Evolutionary conservation across 768 basidiomycete genomes (phyloP).

Genomic region (Lactifluus hygrophoroides): DNA sequence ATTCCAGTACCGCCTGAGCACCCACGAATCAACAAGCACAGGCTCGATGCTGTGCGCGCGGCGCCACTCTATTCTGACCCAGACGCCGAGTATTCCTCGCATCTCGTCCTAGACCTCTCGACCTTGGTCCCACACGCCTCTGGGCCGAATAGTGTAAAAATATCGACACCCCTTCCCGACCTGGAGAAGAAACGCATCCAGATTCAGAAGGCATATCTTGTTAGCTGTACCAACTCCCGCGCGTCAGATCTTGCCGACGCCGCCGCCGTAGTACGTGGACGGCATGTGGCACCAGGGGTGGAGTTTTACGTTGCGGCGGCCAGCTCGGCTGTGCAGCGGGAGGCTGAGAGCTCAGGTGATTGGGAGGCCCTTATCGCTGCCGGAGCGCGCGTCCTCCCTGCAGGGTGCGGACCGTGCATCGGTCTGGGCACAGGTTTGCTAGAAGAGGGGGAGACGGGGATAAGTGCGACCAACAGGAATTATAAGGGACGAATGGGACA

Average conservation of each 20-base stretch:
- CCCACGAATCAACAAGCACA: slow-evolving; percentile 71
- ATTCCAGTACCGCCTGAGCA: slow-evolving; percentile 73
- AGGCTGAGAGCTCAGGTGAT: slow-evolving; percentile 76
- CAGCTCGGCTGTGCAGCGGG: slow-evolving; percentile 83
- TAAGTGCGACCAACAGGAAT: slow-evolving; percentile 97
- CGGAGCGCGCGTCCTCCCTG: slow-evolving; percentile 87
- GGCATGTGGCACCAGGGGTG: slow-evolving; percentile 76
- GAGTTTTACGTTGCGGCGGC: slow-evolving; percentile 98
- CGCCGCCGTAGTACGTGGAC: slow-evolving; percentile 78
- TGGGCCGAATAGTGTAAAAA: slow-evolving; percentile 95
- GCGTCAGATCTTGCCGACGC: slow-evolving; percentile 92
- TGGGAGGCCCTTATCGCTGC: slow-evolving; percentile 83
- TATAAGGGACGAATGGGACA: slow-evolving; percentile 99
- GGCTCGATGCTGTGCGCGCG: slow-evolving; percentile 57
- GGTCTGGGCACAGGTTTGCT: slow-evolving; percentile 89
- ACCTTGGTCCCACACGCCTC: slow-evolving; percentile 93
- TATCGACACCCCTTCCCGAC: slow-evolving; percentile 87
- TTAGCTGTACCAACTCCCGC: slow-evolving; percentile 96
- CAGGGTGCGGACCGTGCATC: slow-evolving; percentile 97
- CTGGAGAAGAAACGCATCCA: slow-evolving; percentile 64
- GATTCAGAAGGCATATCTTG: slow-evolving; percentile 97
- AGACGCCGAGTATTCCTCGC: slow-evolving; percentile 74
- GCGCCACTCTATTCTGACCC: slow-evolving; percentile 57
- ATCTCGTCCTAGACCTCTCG: slow-evolving; percentile 86
- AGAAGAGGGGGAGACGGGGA: slow-evolving; percentile 91